A percentile compares a stretch with the other conserved stretches of the same genome.
phyloP scores from a whole-genome alignment of 306 rosid species.

The Corylus heterophylla region DNA sequence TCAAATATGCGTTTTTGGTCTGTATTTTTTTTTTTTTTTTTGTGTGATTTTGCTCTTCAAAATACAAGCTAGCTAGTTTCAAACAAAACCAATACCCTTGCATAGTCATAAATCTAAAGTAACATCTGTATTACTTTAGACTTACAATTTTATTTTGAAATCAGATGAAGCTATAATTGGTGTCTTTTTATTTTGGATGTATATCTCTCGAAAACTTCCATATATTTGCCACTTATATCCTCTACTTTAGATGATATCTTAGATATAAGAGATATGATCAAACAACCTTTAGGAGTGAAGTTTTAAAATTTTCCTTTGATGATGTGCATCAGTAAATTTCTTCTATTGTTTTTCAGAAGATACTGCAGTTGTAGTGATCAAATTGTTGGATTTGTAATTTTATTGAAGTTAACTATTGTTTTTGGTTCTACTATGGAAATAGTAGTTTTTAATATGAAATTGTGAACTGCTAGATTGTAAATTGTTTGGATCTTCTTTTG shows the following conservation, averaged over 20 bases:
- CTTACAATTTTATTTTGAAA: background rate
- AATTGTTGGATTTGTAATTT: conserved; percentile 25
- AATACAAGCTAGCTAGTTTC: background rate
- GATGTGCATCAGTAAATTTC: background rate
- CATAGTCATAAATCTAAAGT: background rate
- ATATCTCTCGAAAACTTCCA: background rate
- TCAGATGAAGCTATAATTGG: background rate
- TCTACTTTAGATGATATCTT: background rate
- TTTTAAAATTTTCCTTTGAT: background rate
- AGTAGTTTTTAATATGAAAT: too few species aligned
- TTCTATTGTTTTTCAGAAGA: background rate
- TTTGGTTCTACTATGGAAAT: too few species aligned
- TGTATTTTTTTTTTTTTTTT: too few species aligned
- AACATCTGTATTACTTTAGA: background rate
- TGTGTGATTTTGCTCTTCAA: background rate
- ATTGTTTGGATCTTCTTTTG: too few species aligned
- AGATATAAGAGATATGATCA: background rate
- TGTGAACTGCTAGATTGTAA: too few species aligned
- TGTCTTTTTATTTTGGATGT: background rate
- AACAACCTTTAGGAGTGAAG: background rate
- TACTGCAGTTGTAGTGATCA: conserved; percentile 4
- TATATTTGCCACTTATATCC: background rate
- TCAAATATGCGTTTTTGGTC: too few species aligned
- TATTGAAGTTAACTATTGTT: too few species aligned
- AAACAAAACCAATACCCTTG: background rate